Conservation (phyloP, 2,329 filamentous ascomycete species). For the Amauroascus niger region DNA sequence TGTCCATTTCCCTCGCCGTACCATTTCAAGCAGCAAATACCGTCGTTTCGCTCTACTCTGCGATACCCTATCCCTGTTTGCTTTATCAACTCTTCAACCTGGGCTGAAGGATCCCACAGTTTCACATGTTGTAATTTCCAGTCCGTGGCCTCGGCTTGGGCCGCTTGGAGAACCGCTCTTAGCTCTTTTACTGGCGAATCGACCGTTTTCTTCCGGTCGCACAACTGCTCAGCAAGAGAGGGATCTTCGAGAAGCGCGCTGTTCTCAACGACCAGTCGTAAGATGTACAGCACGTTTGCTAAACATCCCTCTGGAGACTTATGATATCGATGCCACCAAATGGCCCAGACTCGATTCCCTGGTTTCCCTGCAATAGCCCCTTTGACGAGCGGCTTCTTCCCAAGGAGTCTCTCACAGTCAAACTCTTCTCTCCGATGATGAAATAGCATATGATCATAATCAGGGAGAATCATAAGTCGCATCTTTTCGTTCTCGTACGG, state of each 20-base stretch:
- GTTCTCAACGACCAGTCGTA: slow-evolving; percentile 18
- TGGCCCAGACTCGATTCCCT: slow-evolving; percentile 20
- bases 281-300: slow-evolving; percentile 18
- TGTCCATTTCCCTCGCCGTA: slow-evolving; percentile 16
- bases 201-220: slow-evolving; percentile 1
- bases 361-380: slow-evolving; percentile 19
- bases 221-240: neutral
- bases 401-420: slow-evolving; percentile 16
- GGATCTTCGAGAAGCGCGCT: neutral
- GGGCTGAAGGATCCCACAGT: slow-evolving; percentile 19
- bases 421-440: slow-evolving; percentile 22
- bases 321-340: slow-evolving; percentile 12
- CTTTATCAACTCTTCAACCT: slow-evolving; percentile 12
- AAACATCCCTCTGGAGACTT: slow-evolving; percentile 10
- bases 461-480: slow-evolving; percentile 18
- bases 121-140: slow-evolving; percentile 20
- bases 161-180: slow-evolving; percentile 17
- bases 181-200: slow-evolving; percentile 16
- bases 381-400: slow-evolving; percentile 15
- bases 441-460: slow-evolving; percentile 22
- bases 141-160: slow-evolving; percentile 19
- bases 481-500: slow-evolving; percentile 7
- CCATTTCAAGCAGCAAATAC: slow-evolving; percentile 19
- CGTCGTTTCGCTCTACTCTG: slow-evolving; percentile 16
- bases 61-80: slow-evolving; percentile 16